phyloP scores from a whole-genome alignment of 2,329 filamentous ascomycete species.

The Monilinia fructigena region DNA sequence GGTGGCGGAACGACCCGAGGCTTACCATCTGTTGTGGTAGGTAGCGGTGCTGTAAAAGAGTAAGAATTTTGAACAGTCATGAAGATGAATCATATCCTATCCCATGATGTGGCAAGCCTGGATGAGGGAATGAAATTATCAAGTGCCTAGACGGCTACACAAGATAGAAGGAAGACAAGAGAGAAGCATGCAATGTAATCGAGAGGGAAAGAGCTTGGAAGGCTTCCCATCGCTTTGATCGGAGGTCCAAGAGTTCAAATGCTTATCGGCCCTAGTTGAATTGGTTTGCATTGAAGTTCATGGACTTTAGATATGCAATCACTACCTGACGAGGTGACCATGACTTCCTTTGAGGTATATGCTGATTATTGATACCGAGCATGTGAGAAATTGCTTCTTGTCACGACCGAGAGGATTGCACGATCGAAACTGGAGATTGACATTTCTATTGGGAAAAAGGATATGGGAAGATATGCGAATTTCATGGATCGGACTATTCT shows the following conservation, averaged over 20 bases:
- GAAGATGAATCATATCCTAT: not conserved
- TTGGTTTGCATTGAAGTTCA: not conserved
- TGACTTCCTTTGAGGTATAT: not conserved
- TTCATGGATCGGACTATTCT: not conserved
- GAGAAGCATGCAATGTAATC: not conserved
- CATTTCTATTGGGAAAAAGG: not conserved
- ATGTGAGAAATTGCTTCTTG: not conserved
- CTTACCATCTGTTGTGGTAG: conserved; percentile 28
- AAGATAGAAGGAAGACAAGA: not conserved
- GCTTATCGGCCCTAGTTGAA: not conserved
- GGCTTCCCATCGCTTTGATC: conserved; percentile 1
- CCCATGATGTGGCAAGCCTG: not conserved
- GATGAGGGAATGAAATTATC: not conserved
- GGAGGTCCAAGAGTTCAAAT: not conserved
- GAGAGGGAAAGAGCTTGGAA: not conserved
- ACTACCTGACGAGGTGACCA: not conserved
- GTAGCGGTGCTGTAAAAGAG: conserved; percentile 25
- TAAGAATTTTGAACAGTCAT: conserved; percentile 24
- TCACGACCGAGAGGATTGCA: not conserved
- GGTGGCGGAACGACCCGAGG: conserved; percentile 33
- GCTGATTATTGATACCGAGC: not conserved
- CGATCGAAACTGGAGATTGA: not conserved
- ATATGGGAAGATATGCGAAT: not conserved
- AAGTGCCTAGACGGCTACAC: not conserved
- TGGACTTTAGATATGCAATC: conserved; percentile 5